Evolutionary conservation across 2,329 filamentous ascomycete species (phyloP).

Genomic region (Botryotinia convoluta): DNA sequence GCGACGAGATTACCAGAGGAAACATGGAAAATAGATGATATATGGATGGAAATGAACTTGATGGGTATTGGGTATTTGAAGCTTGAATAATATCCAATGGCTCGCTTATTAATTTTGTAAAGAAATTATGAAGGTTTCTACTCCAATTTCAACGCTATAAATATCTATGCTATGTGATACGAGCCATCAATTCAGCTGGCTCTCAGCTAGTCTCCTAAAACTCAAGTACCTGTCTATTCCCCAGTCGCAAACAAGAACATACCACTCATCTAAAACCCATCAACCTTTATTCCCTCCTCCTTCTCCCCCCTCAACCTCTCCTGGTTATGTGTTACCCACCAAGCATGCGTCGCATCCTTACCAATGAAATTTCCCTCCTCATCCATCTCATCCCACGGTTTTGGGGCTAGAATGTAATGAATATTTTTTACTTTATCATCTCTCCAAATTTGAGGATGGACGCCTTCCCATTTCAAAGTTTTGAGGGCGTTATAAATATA

Average conservation of each 20-base stretch:
- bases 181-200: neutral
- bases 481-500: conserved; percentile 64
- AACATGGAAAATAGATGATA: neutral
- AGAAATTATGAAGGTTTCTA: neutral
- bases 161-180: neutral
- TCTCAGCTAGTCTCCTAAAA: neutral
- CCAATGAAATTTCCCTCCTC: conserved; percentile 43
- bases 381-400: conserved; percentile 58
- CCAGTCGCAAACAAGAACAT: neutral
- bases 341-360: conserved; percentile 49
- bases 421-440: conserved; percentile 59
- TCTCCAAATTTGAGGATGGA: conserved; percentile 56
- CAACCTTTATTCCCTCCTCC: conserved; percentile 33
- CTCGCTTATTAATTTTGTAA: neutral
- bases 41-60: neutral
- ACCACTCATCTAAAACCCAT: conserved; percentile 25
- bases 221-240: neutral
- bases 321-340: conserved; percentile 54
- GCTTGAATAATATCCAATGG: neutral
- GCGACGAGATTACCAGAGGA: neutral
- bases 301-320: conserved; percentile 41
- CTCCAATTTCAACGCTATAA: neutral
- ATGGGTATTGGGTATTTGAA: neutral
- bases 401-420: conserved; percentile 60
- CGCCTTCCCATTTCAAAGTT: conserved; percentile 52